Base-by-base conservation (phyloP, 768 basidiomycete genomes). In the Hygrocybe coccinea region DNA sequence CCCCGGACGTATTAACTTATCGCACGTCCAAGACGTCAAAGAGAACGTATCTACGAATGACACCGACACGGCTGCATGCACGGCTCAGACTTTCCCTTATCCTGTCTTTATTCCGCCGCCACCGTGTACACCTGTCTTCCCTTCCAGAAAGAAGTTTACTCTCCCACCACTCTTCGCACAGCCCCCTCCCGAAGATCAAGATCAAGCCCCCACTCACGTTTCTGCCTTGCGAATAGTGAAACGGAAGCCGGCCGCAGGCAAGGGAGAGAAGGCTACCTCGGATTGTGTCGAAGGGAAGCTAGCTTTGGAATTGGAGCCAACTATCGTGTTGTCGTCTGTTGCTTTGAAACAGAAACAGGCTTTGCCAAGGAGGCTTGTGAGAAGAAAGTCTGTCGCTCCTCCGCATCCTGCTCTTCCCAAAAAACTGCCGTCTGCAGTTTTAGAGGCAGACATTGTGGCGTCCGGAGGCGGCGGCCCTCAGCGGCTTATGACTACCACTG, bases 171-270 rank as follows among this genome's bases (percentile, higher is more conserved):
- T 48, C 19, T 25, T 14, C n/a, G 29, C 33, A 15, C 29, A 17
- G 22, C 34, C 14, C n/a, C 41, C 41, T 3, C 21, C 29, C 29
- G 4, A 3, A 29, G 29, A 8, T 34, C 54, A 56, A 24, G 51
- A 61, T 33, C 57, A 59, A 37, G 73, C 68, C 39, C 75, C 74
- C 5, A 68, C 67, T 38, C 70, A 73, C 1, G 67, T 79, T 21
- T 74, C 74, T 47, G 80, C 75, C 43, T 64, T 80, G 37, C 74
- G 71, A 33, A 78, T 81, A n/a, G 72, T 81, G 24, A 82, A 81
- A 59, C 70, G 78, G 22, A 48, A 48, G 22, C 15, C 15, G 12
- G n/a, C n/a, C n/a, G n/a, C n/a, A n/a, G 22, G 29, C 22, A 25
- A 48, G 47, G 25, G 29, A 10, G 25, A 22, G 11, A 24, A 65